phyloP scores from a whole-genome alignment of 371 early-diverging fungal genomes.

The Blastocladiella emersonii region DNA sequence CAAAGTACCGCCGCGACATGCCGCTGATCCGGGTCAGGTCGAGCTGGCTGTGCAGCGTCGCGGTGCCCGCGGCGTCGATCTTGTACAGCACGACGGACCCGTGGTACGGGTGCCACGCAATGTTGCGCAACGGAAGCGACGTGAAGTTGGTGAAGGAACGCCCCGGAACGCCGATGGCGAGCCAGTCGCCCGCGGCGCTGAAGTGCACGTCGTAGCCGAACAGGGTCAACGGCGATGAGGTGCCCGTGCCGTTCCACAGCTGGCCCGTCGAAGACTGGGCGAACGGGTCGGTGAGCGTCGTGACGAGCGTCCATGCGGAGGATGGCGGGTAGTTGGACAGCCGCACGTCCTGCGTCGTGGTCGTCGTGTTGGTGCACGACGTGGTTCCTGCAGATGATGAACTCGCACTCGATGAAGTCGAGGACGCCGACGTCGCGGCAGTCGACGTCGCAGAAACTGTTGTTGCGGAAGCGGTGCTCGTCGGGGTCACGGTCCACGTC shows the following conservation, averaged over 20 bases:
- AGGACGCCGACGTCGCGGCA: neutral
- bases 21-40: neutral
- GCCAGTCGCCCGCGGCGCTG: neutral
- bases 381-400: neutral
- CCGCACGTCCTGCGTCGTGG: too few species aligned
- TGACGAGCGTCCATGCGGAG: neutral
- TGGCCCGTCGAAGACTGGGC: neutral
- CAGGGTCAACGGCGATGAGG: neutral
- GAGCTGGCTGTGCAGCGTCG: neutral
- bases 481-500: neutral
- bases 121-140: neutral
- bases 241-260: neutral
- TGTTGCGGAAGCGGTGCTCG: neutral
- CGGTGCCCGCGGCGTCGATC: neutral
- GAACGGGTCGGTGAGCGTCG: conserved; percentile 1
- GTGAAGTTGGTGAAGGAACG: neutral
- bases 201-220: conserved; percentile 1
- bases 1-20: neutral
- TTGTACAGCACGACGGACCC: neutral
- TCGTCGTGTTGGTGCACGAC: neutral
- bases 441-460: neutral
- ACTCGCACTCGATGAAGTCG: neutral
- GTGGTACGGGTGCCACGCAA: neutral
- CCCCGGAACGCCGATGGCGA: neutral
- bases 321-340: neutral